Percentiles rank a stretch among this genome's conserved stretches.
Conservation (phyloP, 2,329 filamentous ascomycete species). For the Dactylonectria macrodidyma region DNA sequence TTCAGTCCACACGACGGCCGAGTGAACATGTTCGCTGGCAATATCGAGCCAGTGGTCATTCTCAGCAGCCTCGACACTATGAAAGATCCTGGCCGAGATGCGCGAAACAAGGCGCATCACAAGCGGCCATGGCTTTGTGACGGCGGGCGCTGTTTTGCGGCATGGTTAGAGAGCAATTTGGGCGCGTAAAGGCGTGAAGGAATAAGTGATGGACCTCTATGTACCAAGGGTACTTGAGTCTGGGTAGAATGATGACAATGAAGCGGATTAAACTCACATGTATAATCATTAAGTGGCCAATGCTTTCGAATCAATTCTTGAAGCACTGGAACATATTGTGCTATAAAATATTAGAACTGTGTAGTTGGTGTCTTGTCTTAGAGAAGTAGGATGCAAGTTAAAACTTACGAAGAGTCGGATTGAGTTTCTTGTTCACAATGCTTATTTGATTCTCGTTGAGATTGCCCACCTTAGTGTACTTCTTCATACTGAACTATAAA, state of each 20-base stretch:
- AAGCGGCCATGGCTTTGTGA: no score
- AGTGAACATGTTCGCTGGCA: slow-evolving; percentile 24
- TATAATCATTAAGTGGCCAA: slow-evolving; percentile 14
- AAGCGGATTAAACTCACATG: neutral
- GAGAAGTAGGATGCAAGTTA: neutral
- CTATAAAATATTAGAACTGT: slow-evolving; percentile 4
- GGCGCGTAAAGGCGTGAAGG: no score
- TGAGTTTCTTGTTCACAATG: slow-evolving; percentile 26
- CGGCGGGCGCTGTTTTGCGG: no score
- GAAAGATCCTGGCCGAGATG: slow-evolving; percentile 14
- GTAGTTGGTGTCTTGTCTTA: no score
- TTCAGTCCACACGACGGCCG: slow-evolving; percentile 21
- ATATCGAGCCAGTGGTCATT: slow-evolving; percentile 27
- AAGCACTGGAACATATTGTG: slow-evolving; percentile 17
- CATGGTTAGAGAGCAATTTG: no score
- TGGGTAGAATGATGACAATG: neutral
- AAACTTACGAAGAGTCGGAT: slow-evolving; percentile 23
- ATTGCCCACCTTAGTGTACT: slow-evolving; percentile 29
- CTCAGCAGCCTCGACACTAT: slow-evolving; percentile 19
- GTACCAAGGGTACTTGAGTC: neutral
- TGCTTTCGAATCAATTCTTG: slow-evolving; percentile 18
- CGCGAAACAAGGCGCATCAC: no score
- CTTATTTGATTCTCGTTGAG: slow-evolving; percentile 20
- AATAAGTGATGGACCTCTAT: no score
- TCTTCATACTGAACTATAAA: slow-evolving; percentile 7